Conservation (phyloP, 2,329 filamentous ascomycete species). For the Elsinoe arachidis region DNA sequence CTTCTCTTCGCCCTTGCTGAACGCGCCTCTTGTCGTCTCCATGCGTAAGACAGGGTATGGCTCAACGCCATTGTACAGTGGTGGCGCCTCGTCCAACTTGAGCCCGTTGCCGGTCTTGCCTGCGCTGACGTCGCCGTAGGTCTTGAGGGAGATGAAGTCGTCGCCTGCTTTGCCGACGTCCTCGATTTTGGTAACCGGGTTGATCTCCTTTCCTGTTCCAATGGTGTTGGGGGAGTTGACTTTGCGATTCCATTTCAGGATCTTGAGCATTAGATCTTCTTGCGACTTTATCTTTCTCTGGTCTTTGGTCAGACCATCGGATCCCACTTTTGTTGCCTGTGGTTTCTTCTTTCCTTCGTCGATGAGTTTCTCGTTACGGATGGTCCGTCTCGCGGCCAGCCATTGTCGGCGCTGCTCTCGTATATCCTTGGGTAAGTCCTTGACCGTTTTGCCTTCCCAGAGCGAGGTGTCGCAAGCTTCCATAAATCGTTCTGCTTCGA, state of each 20-base stretch:
- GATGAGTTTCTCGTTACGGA: not conserved
- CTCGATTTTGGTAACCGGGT: not conserved
- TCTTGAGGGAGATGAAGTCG: not conserved
- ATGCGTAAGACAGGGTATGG: conserved; percentile 16
- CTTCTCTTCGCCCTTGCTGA: conserved; percentile 16
- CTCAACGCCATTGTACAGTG: conserved; percentile 11
- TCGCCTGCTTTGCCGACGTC: not conserved
- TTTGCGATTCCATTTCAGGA: conserved; percentile 15
- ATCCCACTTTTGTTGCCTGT: not conserved
- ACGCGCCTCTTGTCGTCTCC: conserved; percentile 3
- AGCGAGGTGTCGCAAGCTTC: conserved; percentile 18
- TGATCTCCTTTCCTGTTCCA: conserved; percentile 3
- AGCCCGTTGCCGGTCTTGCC: not conserved
- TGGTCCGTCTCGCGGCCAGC: conserved; percentile 16
- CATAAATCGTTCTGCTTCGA: not conserved
- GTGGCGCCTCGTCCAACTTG: not conserved
- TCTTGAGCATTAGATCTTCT: conserved; percentile 15
- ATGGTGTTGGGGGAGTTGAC: not conserved
- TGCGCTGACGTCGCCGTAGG: not conserved
- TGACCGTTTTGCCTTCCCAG: conserved; percentile 18
- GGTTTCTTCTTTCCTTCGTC: conserved; percentile 6
- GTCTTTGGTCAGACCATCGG: not conserved
- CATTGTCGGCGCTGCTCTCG: conserved; percentile 18
- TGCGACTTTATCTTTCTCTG: conserved; percentile 14
- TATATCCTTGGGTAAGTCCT: conserved; percentile 18